Percentiles rank a stretch among this genome's conserved stretches.
Evolutionary conservation across 2,329 filamentous ascomycete genomes (phyloP).

Genomic region (Epichloe aotearoae): DNA sequence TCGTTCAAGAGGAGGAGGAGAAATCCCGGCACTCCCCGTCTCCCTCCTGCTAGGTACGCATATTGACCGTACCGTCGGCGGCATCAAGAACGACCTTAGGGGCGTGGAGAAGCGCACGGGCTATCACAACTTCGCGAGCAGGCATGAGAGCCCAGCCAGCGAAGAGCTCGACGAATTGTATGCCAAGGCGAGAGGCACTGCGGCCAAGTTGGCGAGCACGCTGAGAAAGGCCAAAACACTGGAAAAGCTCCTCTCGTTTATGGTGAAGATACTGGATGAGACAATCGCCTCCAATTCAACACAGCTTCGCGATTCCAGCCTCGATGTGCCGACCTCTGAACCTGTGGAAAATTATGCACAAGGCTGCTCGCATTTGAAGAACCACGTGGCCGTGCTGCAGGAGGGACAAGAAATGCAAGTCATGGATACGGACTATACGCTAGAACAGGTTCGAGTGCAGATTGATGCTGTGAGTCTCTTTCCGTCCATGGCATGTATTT

Average conservation of each 20-base stretch:
- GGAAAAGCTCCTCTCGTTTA: constrained; percentile 21
- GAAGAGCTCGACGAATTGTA: constrained; percentile 19
- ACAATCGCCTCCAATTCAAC: no score
- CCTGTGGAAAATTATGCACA: neutral
- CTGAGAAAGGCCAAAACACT: constrained; percentile 23
- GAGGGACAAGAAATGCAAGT: constrained; percentile 22
- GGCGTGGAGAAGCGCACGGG: constrained; percentile 23
- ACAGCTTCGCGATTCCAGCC: neutral
- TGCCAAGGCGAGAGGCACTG: constrained; percentile 20
- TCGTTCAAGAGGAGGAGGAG: no score
- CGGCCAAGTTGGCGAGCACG: constrained; percentile 24
- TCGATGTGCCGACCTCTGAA: neutral
- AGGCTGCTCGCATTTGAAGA: constrained; percentile 12
- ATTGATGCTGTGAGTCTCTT: constrained; percentile 22
- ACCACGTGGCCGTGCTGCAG: constrained; percentile 17
- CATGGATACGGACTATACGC: constrained; percentile 17
- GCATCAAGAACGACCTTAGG: constrained; percentile 20
- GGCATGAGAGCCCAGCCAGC: constrained; percentile 15
- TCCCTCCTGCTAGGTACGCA: constrained; percentile 21
- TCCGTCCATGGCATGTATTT: neutral
- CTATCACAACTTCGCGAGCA: constrained; percentile 20
- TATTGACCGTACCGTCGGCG: constrained; percentile 18
- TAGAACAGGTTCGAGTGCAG: constrained; percentile 17
- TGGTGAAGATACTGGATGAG: constrained; percentile 8
- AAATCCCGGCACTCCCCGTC: constrained; percentile 17